Evolutionary conservation across 2,329 filamentous ascomycete species (phyloP), one percentile per base, ranked within the genome.

Genomic region (Annulohypoxylon truncatum): DNA sequence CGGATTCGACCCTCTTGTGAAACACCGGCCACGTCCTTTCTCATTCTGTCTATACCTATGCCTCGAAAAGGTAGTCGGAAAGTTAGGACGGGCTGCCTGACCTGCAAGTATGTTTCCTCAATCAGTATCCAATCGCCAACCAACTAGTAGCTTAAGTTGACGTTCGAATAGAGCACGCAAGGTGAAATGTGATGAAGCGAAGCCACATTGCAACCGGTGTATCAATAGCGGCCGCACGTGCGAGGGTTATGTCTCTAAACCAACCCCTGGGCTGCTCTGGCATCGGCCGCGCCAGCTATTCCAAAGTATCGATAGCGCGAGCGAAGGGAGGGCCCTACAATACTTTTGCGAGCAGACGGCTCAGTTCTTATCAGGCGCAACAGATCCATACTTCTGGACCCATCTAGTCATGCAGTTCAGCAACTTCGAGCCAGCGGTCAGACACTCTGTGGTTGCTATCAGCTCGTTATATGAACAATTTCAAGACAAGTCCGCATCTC

Each of bases 301-400:
- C 69, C 46, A 69, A 50, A 38, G 70, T 26, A 65, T 73, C 9
- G 67, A 78, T 35, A 60, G 70, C 5, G 56, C 69, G 0, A 73
- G 58, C 24, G 75, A 81, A 55, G 69, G 74, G 5, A 76, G 80
- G 33, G 72, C 73, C 33, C 67, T 82, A 4, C 75, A 78, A 15
- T 82, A 77, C 73, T 82, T 82, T 71, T 75, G 75, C 54, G 74
- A 77, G 7, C 75, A 6, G 76, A 80, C 9, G 78, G 77, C 1
- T 76, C 79, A 7, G 33, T 69, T 72, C 1, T 67, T 82, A 2
- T 76, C 79, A 0, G 79, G 80, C 1, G 76, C 77, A 0, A 69
- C 78, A 4, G 79, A 79, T 38, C 69, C 74, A 10, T 79, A 78
- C 4, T 82, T 82, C 64, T 82, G 80, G 80, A 81, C 79, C 3